phyloP scores from a whole-genome alignment of 345 rosid genomes.

The Trapa bicornis region DNA sequence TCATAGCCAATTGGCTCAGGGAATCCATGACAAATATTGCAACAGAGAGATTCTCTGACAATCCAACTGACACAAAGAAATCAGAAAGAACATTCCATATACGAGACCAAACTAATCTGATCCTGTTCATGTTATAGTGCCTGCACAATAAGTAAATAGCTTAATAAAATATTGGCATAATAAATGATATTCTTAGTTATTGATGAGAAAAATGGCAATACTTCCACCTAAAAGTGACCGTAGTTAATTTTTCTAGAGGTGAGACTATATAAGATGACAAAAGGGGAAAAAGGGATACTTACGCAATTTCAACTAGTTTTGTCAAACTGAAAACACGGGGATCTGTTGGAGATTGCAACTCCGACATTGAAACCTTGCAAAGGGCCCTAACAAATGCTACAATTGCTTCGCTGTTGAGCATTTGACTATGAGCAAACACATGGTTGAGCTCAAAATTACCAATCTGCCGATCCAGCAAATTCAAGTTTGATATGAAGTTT shows the following conservation, averaged over 20 bases:
- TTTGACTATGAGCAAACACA: slow-evolving; percentile 90
- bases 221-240: background rate
- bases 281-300: slow-evolving; percentile 19
- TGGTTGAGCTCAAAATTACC: slow-evolving; percentile 86
- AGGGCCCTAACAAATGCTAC: slow-evolving; percentile 91
- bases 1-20: slow-evolving; percentile 90
- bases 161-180: background rate
- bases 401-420: slow-evolving; percentile 84
- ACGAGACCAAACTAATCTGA: slow-evolving; percentile 93
- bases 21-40: slow-evolving; percentile 98
- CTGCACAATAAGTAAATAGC: slow-evolving; percentile 31
- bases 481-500: slow-evolving; percentile 72
- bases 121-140: slow-evolving; percentile 95
- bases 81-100: slow-evolving; percentile 94
- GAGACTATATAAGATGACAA: slow-evolving; percentile 3
- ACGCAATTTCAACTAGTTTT: slow-evolving; percentile 93
- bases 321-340: slow-evolving; percentile 98
- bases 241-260: background rate
- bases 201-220: background rate
- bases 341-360: slow-evolving; percentile 95
- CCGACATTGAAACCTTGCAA: slow-evolving; percentile 87
- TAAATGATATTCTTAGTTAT: background rate
- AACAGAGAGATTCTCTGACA: slow-evolving; percentile 91
- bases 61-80: slow-evolving; percentile 89
- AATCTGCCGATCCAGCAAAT: slow-evolving; percentile 96